phyloP scores from a whole-genome alignment of 192 early-diverging fungal species.

The Spizellomyces punctatus region DNA sequence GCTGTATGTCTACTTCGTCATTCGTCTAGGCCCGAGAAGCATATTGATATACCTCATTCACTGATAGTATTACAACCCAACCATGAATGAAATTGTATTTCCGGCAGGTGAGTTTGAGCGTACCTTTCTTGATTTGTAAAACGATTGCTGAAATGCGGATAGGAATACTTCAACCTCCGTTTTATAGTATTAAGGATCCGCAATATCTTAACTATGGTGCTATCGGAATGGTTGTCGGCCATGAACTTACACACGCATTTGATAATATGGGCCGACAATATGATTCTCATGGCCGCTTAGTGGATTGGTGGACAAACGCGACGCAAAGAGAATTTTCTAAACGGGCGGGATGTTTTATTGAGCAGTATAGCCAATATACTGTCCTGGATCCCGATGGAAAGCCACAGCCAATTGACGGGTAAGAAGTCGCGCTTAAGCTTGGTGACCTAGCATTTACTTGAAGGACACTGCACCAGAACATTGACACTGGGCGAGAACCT shows the following conservation, averaged over 20 bases:
- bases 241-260: constrained; percentile 46
- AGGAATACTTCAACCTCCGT: constrained; percentile 31
- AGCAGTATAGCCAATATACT: constrained; percentile 61
- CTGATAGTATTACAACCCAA: constrained; percentile 35
- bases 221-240: constrained; percentile 61
- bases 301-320: constrained; percentile 74
- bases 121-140: neutral
- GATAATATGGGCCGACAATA: constrained; percentile 44
- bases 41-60: neutral
- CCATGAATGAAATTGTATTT: constrained; percentile 44
- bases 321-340: constrained; percentile 57
- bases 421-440: neutral
- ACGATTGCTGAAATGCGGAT: neutral
- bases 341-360: constrained; percentile 59
- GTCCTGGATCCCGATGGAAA: constrained; percentile 43
- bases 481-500: constrained; percentile 66
- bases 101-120: constrained; percentile 21
- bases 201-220: constrained; percentile 60
- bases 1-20: constrained; percentile 20
- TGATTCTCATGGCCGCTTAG: constrained; percentile 37
- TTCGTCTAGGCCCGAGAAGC: neutral
- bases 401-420: constrained; percentile 55
- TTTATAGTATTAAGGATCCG: constrained; percentile 4
- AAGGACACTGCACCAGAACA: neutral
- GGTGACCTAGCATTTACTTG: constrained; percentile 9